Evolutionary conservation across 1,284 basidiomycete genomes (phyloP).

Genomic region (Moesziomyces aphidis): DNA sequence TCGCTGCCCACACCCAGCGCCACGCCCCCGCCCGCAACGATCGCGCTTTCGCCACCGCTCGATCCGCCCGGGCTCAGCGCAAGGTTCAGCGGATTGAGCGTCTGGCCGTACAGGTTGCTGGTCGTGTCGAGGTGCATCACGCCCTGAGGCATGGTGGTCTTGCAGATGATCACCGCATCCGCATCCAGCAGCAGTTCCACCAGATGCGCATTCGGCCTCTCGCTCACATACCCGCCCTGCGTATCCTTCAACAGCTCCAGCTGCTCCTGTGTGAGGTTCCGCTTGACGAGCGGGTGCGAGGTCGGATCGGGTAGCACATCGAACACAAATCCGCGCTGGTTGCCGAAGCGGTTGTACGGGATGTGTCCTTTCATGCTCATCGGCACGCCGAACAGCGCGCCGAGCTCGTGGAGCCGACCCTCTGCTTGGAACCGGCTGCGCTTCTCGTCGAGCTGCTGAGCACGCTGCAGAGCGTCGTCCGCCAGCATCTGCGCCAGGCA

Average conservation of each 20-base stretch:
- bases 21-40: conserved; percentile 32
- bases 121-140: conserved; percentile 57
- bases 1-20: conserved; percentile 44
- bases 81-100: conserved; percentile 50
- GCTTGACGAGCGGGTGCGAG: conserved; percentile 18
- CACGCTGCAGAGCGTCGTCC: conserved; percentile 17
- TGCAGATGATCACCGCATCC: conserved; percentile 48
- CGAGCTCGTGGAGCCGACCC: conserved; percentile 23
- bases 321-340: conserved; percentile 51
- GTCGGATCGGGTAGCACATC: conserved; percentile 41
- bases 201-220: conserved; percentile 25
- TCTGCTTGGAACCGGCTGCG: conserved; percentile 7
- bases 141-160: conserved; percentile 57
- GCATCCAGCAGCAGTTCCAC: conserved; percentile 25
- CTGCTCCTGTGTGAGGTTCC: conserved; percentile 16
- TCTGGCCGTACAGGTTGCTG: conserved; percentile 52
- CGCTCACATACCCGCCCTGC: conserved; percentile 28
- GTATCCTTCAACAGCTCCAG: conserved; percentile 16
- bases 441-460: conserved; percentile 31
- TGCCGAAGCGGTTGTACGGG: conserved; percentile 26
- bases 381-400: conserved; percentile 44
- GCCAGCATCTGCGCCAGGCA: conserved; percentile 46
- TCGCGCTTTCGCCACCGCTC: conserved; percentile 51
- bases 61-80: conserved; percentile 49
- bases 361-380: conserved; percentile 57